Conservation (phyloP, 1,284 basidiomycete species). For the Taiwanofungus camphoratus region DNA sequence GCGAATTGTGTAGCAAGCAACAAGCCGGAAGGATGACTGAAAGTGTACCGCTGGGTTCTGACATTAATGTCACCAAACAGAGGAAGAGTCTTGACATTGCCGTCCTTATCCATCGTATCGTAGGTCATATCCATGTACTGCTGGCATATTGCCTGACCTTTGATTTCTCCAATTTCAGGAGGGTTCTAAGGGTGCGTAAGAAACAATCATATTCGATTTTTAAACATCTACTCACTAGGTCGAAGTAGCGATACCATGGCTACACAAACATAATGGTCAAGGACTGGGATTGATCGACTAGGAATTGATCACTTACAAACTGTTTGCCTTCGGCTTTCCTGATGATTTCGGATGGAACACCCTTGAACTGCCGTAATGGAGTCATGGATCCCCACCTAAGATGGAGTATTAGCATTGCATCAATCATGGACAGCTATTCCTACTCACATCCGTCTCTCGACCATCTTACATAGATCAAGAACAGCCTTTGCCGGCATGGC, state of each 20-base stretch:
- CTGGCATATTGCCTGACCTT: constrained; percentile 95
- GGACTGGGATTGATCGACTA: no score
- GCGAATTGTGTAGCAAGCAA: constrained; percentile 98
- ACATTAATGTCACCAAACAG: constrained; percentile 91
- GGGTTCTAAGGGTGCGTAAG: no score
- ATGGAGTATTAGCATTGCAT: constrained; percentile 4
- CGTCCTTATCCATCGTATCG: constrained; percentile 93
- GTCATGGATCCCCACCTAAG: constrained; percentile 97
- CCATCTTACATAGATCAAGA: constrained; percentile 97
- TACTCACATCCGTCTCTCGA: constrained; percentile 77
- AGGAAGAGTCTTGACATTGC: constrained; percentile 90
- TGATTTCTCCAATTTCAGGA: constrained; percentile 99
- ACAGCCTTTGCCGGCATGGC: constrained; percentile 89
- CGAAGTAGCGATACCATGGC: no score
- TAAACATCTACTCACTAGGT: no score
- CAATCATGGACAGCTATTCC: neutral
- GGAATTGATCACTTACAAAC: constrained; percentile 84
- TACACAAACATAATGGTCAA: no score
- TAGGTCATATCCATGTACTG: constrained; percentile 99
- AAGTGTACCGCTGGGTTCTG: constrained; percentile 93
- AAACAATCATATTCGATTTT: no score
- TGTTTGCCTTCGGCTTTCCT: constrained; percentile 96
- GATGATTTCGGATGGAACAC: constrained; percentile 83
- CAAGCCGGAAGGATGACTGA: constrained; percentile 92
- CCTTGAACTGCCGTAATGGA: constrained; percentile 92